Evolutionary conservation across 768 basidiomycete genomes (phyloP).

Genomic region (Mrakia blollopis): DNA sequence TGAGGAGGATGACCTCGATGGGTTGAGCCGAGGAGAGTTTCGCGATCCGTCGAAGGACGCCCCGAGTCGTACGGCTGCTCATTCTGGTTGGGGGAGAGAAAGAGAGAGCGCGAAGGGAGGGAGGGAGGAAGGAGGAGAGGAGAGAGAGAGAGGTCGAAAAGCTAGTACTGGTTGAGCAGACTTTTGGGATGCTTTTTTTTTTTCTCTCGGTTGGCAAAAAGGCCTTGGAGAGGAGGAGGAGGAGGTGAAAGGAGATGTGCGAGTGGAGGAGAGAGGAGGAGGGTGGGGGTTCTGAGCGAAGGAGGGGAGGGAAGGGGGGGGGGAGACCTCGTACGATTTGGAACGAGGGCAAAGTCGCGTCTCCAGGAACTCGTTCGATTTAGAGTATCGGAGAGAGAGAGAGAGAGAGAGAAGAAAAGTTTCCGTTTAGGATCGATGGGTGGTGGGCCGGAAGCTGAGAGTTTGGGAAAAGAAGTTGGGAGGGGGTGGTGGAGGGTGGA

Average conservation of each 20-base stretch:
- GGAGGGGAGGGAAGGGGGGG: background rate
- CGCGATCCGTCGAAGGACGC: conserved; percentile 39
- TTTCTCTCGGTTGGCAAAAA: no score
- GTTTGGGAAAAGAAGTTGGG: conserved; percentile 35
- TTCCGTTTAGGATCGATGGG: background rate
- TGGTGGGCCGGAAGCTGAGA: conserved; percentile 25
- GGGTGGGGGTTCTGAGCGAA: conserved; percentile 32
- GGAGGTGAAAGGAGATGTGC: background rate
- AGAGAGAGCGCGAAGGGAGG: no score
- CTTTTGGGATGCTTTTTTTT: background rate
- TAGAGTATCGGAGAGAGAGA: no score
- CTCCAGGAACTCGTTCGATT: no score
- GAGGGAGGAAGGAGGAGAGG: conserved; percentile 37
- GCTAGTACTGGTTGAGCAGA: conserved; percentile 30
- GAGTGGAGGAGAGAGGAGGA: conserved; percentile 29
- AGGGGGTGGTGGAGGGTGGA: background rate
- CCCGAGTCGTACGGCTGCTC: conserved; percentile 30
- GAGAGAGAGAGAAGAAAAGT: no score
- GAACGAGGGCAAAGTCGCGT: conserved; percentile 15
- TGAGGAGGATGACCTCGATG: conserved; percentile 78
- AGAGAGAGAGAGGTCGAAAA: conserved; percentile 18
- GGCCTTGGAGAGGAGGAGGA: background rate
- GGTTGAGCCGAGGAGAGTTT: conserved; percentile 43
- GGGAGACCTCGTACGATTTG: conserved; percentile 17
- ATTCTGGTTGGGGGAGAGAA: conserved; percentile 32